These are phyloP conservation scores for Hypoxylon subgilvum DNA, from an alignment of 495 filamentous ascomycete genomes.

Conservation along the genomic window DNA sequence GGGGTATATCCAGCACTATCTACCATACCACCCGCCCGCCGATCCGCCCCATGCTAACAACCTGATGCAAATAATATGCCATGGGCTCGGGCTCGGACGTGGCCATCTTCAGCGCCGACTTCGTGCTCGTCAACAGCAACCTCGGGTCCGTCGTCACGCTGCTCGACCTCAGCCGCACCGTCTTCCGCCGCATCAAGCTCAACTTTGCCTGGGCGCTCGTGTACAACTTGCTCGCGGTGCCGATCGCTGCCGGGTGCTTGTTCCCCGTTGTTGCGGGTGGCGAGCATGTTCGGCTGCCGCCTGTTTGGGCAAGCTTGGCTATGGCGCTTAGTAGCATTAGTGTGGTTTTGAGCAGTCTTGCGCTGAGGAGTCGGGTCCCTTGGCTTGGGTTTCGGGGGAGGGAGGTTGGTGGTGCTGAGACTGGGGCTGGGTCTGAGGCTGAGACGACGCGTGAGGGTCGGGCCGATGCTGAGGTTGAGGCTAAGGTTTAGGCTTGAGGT, in stretches of 20 bases:
- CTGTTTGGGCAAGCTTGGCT: conserved; percentile 83
- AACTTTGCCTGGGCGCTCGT: conserved; percentile 91
- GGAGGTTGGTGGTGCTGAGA: not conserved
- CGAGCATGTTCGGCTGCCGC: conserved; percentile 66
- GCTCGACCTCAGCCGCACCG: conserved; percentile 69
- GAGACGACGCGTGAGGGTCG: not conserved
- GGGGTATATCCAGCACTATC: no score
- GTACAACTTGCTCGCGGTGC: conserved; percentile 81
- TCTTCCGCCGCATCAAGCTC: conserved; percentile 80
- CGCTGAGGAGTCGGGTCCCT: conserved; percentile 60
- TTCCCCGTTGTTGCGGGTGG: conserved; percentile 68
- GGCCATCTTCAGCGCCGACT: conserved; percentile 79
- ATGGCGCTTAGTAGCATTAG: conserved; percentile 88
- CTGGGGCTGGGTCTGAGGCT: not conserved
- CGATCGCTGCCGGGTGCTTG: conserved; percentile 80
- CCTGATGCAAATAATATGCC: no score
- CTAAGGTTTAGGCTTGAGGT: no score
- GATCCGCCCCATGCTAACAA: no score
- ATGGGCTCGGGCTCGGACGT: conserved; percentile 74
- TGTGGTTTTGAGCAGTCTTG: conserved; percentile 74
- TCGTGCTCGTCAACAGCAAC: conserved; percentile 81
- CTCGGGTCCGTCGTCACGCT: conserved; percentile 73
- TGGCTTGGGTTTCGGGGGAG: conserved; percentile 54
- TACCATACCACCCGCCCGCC: no score
- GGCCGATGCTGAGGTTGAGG: not conserved